These are phyloP conservation scores for Lachnellula subtilissima DNA, from an alignment of 2,329 filamentous ascomycete genomes.

Conservation along the genomic window DNA sequence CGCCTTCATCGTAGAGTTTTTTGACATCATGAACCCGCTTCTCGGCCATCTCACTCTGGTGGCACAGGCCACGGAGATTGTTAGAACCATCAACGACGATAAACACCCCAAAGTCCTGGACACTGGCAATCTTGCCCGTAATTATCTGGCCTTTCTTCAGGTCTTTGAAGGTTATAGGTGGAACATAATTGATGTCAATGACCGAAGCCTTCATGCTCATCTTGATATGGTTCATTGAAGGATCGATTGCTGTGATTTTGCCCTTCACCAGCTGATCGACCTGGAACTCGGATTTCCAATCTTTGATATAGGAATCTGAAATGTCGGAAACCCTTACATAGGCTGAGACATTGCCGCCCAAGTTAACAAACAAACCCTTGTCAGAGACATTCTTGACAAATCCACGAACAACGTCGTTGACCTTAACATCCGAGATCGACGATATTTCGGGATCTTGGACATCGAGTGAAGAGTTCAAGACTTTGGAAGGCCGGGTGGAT, in stretches of 20 bases:
- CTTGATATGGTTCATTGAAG: conserved; percentile 66
- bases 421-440: conserved; percentile 63
- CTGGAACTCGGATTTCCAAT: conserved; percentile 89
- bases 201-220: conserved; percentile 84
- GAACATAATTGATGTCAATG: conserved; percentile 72
- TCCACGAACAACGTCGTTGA: conserved; percentile 78
- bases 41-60: conserved; percentile 88
- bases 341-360: conserved; percentile 76
- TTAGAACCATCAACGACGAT: conserved; percentile 81
- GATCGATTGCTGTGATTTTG: conserved; percentile 70
- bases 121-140: conserved; percentile 86
- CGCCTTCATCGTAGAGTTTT: conserved; percentile 84
- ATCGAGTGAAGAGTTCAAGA: conserved; percentile 77
- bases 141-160: conserved; percentile 75
- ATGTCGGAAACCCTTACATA: conserved; percentile 84
- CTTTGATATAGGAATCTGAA: conserved; percentile 86
- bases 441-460: conserved; percentile 78
- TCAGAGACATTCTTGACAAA: conserved; percentile 89
- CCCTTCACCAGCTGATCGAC: conserved; percentile 88
- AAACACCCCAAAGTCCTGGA: conserved; percentile 93
- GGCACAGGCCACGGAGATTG: conserved; percentile 89
- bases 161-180: conserved; percentile 69
- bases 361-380: conserved; percentile 79
- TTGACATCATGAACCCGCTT: conserved; percentile 75
- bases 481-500: conserved; percentile 79